Base-by-base conservation (phyloP, 139 green algal species). In the Chlorella ohadii region DNA sequence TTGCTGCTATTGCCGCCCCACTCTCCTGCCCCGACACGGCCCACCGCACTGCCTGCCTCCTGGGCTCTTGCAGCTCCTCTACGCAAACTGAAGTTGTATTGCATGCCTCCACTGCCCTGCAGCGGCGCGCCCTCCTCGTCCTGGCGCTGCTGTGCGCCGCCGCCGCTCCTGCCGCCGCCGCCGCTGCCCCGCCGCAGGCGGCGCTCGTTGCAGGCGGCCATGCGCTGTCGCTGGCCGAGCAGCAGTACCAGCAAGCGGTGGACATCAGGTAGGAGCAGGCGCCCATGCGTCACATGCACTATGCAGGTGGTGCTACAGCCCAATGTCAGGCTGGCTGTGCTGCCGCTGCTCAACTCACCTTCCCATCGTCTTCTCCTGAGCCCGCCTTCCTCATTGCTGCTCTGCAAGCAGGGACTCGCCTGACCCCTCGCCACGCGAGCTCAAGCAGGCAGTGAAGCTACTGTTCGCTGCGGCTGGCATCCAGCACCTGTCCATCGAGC, bases 381-480 rank as follows among this genome's bases (percentile, higher is more conserved):
- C 63, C 63, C 31, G 63, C 63, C 63, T 38, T 3, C 63, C 63
- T 36, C 23, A 20, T 4, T 31, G 23, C n/a, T n/a, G n/a, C n/a
- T n/a, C 59, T n/a, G 38, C 70, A 25, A 44, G 27, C 76, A 89
- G 86, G 79, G 81, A 67, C 19, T 63, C 55, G 4, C 38, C 66
- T 17, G 63, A 77, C 22, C 55, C 85, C 39, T 67, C 44, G 0
- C n/a, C 28, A 0, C 79, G 79, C 38, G 81, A 92, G 28, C 72
- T 88, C 33, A 75, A 81, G 7, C 59, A 81, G 41, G 89, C 90
- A 57, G 86, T 88, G 15, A 74, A 82, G 41, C 74, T 93, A 44
- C 77, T 93, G 23, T 83, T 82, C 22, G 68, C 79, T 5, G 88
- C 90, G 23, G 90, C 88, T 7, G 88, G 89, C n/a, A 86, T 93